phyloP scores from a whole-genome alignment of 805 yeast genomes.

The Candida cerambycidarum region DNA sequence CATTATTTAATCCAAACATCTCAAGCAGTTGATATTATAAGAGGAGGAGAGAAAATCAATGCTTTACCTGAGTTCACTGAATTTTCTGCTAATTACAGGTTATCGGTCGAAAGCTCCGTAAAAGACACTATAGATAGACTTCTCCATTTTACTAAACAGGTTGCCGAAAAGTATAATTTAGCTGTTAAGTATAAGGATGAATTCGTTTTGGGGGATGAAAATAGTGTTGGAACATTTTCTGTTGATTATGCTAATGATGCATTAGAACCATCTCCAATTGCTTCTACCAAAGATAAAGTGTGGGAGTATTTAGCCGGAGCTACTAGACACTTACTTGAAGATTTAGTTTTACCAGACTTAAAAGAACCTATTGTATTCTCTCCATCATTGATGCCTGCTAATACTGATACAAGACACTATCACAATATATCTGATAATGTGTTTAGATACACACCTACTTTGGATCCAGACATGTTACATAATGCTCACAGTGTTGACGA shows the following conservation, averaged over 20 bases:
- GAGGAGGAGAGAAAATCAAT: slow-evolving; percentile 40
- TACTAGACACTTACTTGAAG: slow-evolving; percentile 61
- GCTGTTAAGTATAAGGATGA: slow-evolving; percentile 23
- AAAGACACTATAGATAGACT: slow-evolving; percentile 23
- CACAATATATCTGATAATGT: slow-evolving; percentile 56
- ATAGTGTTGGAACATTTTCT: slow-evolving; percentile 20
- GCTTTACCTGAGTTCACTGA: slow-evolving; percentile 38
- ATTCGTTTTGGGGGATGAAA: slow-evolving; percentile 13
- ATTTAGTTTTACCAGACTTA: slow-evolving; percentile 39
- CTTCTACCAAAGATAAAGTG: slow-evolving; percentile 41
- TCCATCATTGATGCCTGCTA: slow-evolving; percentile 55
- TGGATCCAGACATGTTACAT: slow-evolving; percentile 10
- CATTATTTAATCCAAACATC: slow-evolving; percentile 31
- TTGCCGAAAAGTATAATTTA: slow-evolving; percentile 29
- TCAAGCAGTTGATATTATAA: slow-evolving; percentile 33
- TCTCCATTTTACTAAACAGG: slow-evolving; percentile 19
- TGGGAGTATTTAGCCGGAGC: slow-evolving; percentile 66
- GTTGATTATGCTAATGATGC: slow-evolving; percentile 16
- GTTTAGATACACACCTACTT: slow-evolving; percentile 46
- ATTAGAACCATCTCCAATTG: slow-evolving; percentile 46
- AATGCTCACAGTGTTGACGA: slow-evolving; percentile 40
- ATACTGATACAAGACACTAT: slow-evolving; percentile 62
- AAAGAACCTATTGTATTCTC: slow-evolving; percentile 36
- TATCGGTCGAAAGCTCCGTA: slow-evolving; percentile 30
- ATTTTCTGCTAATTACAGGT: slow-evolving; percentile 34